Evolutionary conservation across 2,329 filamentous ascomycete species (phyloP).

Genomic region (Cyphellophora europaea): DNA sequence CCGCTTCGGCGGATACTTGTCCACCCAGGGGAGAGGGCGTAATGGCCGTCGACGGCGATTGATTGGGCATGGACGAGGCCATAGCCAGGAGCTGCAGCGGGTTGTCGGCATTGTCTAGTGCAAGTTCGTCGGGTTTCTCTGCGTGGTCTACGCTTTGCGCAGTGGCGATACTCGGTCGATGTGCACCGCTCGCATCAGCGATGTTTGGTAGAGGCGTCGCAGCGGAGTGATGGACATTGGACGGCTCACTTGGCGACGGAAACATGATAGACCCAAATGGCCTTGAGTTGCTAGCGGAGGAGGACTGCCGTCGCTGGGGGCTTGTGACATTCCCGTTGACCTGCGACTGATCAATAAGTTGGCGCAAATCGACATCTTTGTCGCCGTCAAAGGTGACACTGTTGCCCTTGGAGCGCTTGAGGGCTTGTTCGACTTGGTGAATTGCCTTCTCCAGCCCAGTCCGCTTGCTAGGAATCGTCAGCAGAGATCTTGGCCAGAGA

Average conservation of each 20-base stretch:
- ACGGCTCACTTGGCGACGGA: conserved; percentile 6
- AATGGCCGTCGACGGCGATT: conserved; percentile 24
- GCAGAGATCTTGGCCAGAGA: neutral
- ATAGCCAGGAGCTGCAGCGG: conserved; percentile 63
- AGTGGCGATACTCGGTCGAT: conserved; percentile 18
- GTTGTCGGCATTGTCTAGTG: conserved; percentile 65
- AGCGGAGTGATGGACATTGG: conserved; percentile 1
- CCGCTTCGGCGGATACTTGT: conserved; percentile 17
- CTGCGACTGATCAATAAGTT: conserved; percentile 41
- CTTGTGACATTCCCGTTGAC: conserved; percentile 22
- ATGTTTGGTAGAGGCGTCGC: too few relatives aligned
- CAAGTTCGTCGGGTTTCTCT: conserved; percentile 42
- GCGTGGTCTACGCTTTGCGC: conserved; percentile 25
- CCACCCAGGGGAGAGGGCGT: conserved; percentile 44
- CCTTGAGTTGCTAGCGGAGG: neutral
- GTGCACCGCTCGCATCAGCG: too few relatives aligned
- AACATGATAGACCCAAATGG: conserved; percentile 2
- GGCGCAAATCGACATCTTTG: conserved; percentile 38
- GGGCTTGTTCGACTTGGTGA: conserved; percentile 62
- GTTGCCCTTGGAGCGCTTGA: conserved; percentile 45
- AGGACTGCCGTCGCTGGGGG: conserved; percentile 5
- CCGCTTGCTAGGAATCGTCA: conserved; percentile 49
- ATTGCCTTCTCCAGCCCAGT: conserved; percentile 66
- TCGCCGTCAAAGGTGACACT: conserved; percentile 32
- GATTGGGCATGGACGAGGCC: conserved; percentile 43